Evolutionary conservation across 2,329 filamentous ascomycete species (phyloP).

Genomic region (Gliomastix tumulicola): DNA sequence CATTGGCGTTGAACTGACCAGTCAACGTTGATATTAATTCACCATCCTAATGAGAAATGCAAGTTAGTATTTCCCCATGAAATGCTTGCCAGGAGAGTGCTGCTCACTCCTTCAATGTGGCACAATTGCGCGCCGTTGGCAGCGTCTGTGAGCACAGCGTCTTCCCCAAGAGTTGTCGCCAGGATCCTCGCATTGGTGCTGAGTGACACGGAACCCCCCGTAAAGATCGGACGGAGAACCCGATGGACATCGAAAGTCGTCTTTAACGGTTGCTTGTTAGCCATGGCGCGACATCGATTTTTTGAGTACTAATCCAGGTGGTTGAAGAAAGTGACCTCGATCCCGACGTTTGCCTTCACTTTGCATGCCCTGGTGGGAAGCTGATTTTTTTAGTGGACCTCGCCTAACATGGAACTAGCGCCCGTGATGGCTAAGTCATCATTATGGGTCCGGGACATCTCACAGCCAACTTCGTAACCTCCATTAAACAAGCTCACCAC

Average conservation of each 20-base stretch:
- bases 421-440: too few species aligned
- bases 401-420: too few species aligned
- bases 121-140: slow-evolving; percentile 76
- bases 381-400: too few species aligned
- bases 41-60: slow-evolving; percentile 60
- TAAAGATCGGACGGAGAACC: slow-evolving; percentile 88
- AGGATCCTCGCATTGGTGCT: slow-evolving; percentile 76
- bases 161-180: slow-evolving; percentile 85
- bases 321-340: too few species aligned
- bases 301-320: not conserved
- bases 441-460: too few species aligned
- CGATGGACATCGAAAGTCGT: slow-evolving; percentile 83
- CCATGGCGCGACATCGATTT: too few species aligned
- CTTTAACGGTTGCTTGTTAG: slow-evolving; percentile 59
- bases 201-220: slow-evolving; percentile 79
- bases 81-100: too few species aligned
- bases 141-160: slow-evolving; percentile 81
- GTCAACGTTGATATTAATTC: slow-evolving; percentile 72
- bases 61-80: not conserved
- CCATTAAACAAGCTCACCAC: too few species aligned
- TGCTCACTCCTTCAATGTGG: slow-evolving; percentile 72
- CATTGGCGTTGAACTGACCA: slow-evolving; percentile 33
- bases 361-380: too few species aligned
- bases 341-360: too few species aligned
- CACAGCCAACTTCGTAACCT: too few species aligned